Base-by-base conservation (phyloP, 306 rosid species). In the Senna tora region DNA sequence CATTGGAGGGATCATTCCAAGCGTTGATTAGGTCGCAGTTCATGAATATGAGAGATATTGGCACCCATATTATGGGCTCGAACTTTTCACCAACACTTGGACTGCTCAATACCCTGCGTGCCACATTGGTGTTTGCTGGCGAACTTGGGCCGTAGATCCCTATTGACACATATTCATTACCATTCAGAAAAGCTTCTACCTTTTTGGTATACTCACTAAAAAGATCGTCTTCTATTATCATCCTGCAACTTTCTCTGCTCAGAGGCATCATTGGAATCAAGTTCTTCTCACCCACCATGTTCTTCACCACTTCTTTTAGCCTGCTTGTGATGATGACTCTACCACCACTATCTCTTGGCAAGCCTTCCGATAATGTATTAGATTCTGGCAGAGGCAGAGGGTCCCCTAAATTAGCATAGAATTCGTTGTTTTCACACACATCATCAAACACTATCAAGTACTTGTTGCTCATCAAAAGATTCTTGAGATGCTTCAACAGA, bases 261-360 rank as follows among this genome's bases (percentile, higher is more conserved):
- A 43, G 21, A 22, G 54, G 70, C 38, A 21, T 8, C 21, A 69
- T n/a, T 20, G 15, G 46, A 34, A 69, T 33, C 51, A 69, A 5
- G 12, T 42, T 11, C 3, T 2, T 10, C 10, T 20, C 38, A 19
- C 20, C 36, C 21, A 52, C 74, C 62, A 52, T 34, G 15, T 13
- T 25, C 20, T 14, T 2, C 6, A 22, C 15, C 52, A 69, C 22
- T 9, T 52, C 22, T 46, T 69, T 69, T 14, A 19, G 13, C 34
- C 74, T 69, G 9, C 74, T 52, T 8, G 63, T 69, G 15, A 69
- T 46, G 52, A 69, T 52, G 38, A 69, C 22, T 50, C 17, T 47
- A 13, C 74, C 50, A 11, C 74, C 74, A 13, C 15, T 4, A 2
- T 69, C 22, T 17, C 52, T 50, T 0, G 74, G 53, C 25, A 69